Evolutionary conservation across 2,329 filamentous ascomycete species (phyloP).

Genomic region (Trichoderma oligosporum): DNA sequence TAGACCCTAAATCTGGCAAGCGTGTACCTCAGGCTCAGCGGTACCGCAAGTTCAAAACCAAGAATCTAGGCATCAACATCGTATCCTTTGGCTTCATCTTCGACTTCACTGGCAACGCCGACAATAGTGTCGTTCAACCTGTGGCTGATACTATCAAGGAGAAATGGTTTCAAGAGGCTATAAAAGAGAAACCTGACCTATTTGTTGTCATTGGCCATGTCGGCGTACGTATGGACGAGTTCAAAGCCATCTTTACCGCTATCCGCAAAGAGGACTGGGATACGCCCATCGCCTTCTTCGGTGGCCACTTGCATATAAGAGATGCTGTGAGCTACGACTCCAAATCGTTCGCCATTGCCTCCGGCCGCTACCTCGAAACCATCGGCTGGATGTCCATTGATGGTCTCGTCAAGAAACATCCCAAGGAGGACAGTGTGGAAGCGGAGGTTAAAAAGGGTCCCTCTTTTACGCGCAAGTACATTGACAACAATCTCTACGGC

Average conservation of each 20-base stretch:
- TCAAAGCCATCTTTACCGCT: constrained; percentile 69
- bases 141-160: constrained; percentile 79
- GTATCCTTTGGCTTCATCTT: constrained; percentile 93
- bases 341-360: constrained; percentile 74
- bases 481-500: constrained; percentile 89
- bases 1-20: constrained; percentile 66
- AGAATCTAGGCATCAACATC: constrained; percentile 79
- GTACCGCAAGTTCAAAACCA: constrained; percentile 86
- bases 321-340: constrained; percentile 78
- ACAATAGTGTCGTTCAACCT: constrained; percentile 80
- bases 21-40: constrained; percentile 73
- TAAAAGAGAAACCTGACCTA: constrained; percentile 79
- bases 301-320: constrained; percentile 84
- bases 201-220: constrained; percentile 87
- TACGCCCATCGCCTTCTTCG: constrained; percentile 86
- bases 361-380: constrained; percentile 90
- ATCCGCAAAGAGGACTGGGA: constrained; percentile 75
- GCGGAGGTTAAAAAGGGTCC: constrained; percentile 38
- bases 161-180: constrained; percentile 82
- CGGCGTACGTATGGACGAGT: constrained; percentile 75
- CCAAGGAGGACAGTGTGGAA: constrained; percentile 22
- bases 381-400: constrained; percentile 89
- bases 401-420: constrained; percentile 47
- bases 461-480: constrained; percentile 74
- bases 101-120: constrained; percentile 84